Percentiles rank a stretch among this genome's conserved stretches.
phyloP scores from a whole-genome alignment of 73 alveolate species.

The Paramecium caudatum region DNA sequence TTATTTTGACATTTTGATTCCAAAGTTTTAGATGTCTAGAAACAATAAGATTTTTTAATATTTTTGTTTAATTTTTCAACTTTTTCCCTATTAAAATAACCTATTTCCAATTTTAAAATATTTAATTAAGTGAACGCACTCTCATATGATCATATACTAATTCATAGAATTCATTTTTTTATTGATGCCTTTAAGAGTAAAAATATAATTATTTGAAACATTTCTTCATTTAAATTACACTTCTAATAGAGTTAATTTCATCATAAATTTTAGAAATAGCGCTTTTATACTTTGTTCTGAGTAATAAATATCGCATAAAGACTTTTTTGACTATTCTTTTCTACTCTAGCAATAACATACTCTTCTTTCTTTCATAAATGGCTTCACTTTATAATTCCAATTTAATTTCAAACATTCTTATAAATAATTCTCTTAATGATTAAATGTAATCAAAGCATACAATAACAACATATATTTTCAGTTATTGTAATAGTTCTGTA shows the following conservation, averaged over 20 bases:
- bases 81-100: background rate
- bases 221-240: background rate
- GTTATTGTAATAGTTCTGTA: conserved; percentile 9
- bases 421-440: conserved; percentile 8
- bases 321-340: conserved; percentile 39
- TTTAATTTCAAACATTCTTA: conserved; percentile 39
- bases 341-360: conserved; percentile 38
- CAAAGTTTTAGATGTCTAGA: background rate
- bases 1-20: background rate
- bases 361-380: conserved; percentile 43
- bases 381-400: conserved; percentile 26
- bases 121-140: background rate
- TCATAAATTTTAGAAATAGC: background rate
- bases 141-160: conserved; percentile 39
- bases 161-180: conserved; percentile 18
- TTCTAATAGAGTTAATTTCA: background rate
- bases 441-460: background rate
- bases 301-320: background rate
- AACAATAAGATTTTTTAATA: background rate
- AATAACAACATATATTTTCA: background rate
- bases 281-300: background rate
- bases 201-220: background rate
- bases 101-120: conserved; percentile 27
- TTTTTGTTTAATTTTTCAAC: background rate
- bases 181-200: background rate